phyloP scores from a whole-genome alignment of 805 yeast species.

The Saturnispora silvae region DNA sequence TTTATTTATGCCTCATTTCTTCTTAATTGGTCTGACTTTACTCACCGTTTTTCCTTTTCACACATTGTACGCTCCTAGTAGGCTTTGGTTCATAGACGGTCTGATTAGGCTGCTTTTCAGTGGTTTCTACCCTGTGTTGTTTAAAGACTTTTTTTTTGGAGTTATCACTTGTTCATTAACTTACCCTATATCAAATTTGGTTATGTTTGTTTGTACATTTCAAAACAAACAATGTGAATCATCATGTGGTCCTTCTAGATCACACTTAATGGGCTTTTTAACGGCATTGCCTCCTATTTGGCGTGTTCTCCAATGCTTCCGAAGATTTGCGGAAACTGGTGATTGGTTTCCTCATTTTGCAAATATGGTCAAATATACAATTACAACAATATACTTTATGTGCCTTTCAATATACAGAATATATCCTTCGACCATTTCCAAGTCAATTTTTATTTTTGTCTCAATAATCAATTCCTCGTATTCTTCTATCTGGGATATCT shows the following conservation, averaged over 20 bases:
- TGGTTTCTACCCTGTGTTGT: constrained; percentile 91
- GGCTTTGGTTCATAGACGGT: constrained; percentile 69
- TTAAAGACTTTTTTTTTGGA: constrained; percentile 86
- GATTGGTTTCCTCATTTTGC: constrained; percentile 96
- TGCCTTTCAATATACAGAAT: constrained; percentile 72
- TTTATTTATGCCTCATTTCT: constrained; percentile 75
- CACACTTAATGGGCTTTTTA: constrained; percentile 71
- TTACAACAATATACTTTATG: constrained; percentile 58
- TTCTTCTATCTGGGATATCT: constrained; percentile 75
- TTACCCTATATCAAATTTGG: constrained; percentile 74
- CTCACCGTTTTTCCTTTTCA: constrained; percentile 54
- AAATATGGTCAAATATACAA: constrained; percentile 66
- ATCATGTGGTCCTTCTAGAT: constrained; percentile 66
- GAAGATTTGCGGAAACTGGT: constrained; percentile 88
- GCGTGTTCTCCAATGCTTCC: constrained; percentile 80
- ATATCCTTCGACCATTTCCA: constrained; percentile 21
- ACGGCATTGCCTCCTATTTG: constrained; percentile 78
- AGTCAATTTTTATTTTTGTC: constrained; percentile 53
- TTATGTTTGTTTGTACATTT: constrained; percentile 77
- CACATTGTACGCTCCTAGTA: constrained; percentile 42
- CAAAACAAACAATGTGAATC: constrained; percentile 41
- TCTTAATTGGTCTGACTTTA: constrained; percentile 39
- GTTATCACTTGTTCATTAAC: constrained; percentile 84
- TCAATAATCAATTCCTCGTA: constrained; percentile 64
- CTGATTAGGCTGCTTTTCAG: constrained; percentile 63